Evolutionary conservation across 768 basidiomycete genomes (phyloP).

Genomic region (Xerocomus brunneocitrinus): DNA sequence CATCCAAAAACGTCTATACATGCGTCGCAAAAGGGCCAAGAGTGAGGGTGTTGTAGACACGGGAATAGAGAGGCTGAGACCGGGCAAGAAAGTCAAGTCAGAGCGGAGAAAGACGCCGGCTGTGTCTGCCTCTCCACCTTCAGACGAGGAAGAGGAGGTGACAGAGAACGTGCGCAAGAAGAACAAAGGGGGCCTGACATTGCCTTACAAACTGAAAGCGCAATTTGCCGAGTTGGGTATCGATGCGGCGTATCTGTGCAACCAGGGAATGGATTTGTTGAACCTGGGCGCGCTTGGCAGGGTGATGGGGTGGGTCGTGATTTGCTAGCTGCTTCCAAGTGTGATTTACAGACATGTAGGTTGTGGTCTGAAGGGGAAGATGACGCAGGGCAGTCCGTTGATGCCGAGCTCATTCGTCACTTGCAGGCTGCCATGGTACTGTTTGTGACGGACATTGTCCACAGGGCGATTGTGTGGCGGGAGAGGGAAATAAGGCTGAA

Average conservation of each 20-base stretch:
- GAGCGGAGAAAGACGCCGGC: slow-evolving; percentile 1
- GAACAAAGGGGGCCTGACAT: slow-evolving; percentile 37
- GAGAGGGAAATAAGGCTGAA: slow-evolving; percentile 60
- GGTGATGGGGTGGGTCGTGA: slow-evolving; percentile 39
- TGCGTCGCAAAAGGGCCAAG: slow-evolving; percentile 64
- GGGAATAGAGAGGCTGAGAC: slow-evolving; percentile 32
- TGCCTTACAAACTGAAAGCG: slow-evolving; percentile 41
- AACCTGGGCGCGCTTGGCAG: slow-evolving; percentile 33
- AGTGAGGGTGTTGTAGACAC: slow-evolving; percentile 1
- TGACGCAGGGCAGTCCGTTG: slow-evolving; percentile 36
- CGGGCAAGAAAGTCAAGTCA: slow-evolving; percentile 29
- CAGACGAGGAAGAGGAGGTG: slow-evolving; percentile 8
- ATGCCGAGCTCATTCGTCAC: slow-evolving; percentile 43
- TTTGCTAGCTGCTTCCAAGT: slow-evolving; percentile 15
- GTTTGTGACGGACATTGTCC: slow-evolving; percentile 50
- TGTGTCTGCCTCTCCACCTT: slow-evolving; percentile 4
- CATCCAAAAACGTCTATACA: slow-evolving; percentile 60
- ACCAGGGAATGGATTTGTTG: slow-evolving; percentile 41
- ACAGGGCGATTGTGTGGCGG: slow-evolving; percentile 47
- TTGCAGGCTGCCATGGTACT: slow-evolving; percentile 43
- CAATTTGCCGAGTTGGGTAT: slow-evolving; percentile 43
- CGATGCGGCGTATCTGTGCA: slow-evolving; percentile 38
- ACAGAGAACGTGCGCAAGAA: slow-evolving; percentile 11
- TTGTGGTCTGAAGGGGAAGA: slow-evolving; percentile 25
- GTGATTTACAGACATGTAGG: slow-evolving; percentile 15